These are phyloP conservation scores for Gymnopilus junonius DNA, from an alignment of 768 basidiomycete species.

Conservation along the genomic window DNA sequence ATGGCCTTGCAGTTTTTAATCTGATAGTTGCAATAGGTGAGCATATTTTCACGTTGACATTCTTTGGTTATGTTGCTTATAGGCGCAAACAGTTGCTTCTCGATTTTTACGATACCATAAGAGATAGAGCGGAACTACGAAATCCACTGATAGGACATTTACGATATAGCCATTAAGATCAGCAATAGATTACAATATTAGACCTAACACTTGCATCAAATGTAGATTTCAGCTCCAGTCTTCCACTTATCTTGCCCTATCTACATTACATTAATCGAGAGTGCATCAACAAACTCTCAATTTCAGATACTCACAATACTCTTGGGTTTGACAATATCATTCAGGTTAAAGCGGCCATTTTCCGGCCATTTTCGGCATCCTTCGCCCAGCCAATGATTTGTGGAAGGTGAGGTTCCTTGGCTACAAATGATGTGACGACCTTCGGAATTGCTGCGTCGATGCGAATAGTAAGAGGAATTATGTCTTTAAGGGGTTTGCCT, in stretches of 20 bases:
- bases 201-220: not conserved
- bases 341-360: not conserved
- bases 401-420: not conserved
- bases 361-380: not conserved
- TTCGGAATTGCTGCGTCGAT: constrained; percentile 25
- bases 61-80: not conserved
- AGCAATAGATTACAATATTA: not conserved
- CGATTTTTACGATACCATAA: constrained; percentile 12
- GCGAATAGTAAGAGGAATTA: constrained; percentile 26
- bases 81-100: constrained; percentile 5
- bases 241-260: constrained; percentile 8
- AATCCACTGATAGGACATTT: not conserved
- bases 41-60: constrained; percentile 9
- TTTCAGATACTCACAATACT: not conserved
- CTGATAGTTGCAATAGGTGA: constrained; percentile 57
- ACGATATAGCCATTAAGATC: not conserved
- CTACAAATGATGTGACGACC: not conserved
- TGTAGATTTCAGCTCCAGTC: not conserved
- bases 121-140: not conserved
- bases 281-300: not conserved
- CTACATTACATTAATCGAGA: not conserved
- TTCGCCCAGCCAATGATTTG: not conserved
- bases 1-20: constrained; percentile 62
- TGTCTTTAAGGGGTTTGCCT: constrained; percentile 27
- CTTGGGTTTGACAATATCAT: constrained; percentile 12